Conservation (phyloP, 2,329 filamentous ascomycete species). For the Alternaria ethzedia region DNA sequence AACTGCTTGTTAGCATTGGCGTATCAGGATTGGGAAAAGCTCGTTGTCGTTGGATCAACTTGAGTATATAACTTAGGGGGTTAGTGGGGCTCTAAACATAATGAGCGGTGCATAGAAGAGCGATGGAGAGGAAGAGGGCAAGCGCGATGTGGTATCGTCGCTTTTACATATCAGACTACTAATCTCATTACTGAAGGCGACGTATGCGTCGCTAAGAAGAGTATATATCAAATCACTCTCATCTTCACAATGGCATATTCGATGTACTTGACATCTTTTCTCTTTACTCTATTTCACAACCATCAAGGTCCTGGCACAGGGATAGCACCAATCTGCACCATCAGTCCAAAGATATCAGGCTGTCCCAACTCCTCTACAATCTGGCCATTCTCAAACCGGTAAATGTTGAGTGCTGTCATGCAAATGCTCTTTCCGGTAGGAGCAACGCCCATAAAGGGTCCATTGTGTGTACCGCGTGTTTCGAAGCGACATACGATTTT, state of each 20-base stretch:
- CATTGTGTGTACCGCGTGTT: background rate
- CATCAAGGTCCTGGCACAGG: background rate
- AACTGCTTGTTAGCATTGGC: constrained; percentile 11
- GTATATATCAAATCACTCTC: background rate
- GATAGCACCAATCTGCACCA: background rate
- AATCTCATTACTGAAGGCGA: background rate
- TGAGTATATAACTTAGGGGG: background rate
- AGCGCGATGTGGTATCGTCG: background rate
- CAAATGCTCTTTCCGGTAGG: background rate
- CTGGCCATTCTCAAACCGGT: background rate
- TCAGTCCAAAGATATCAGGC: background rate
- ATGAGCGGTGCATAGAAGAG: background rate
- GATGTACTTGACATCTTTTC: background rate
- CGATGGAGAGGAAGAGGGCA: background rate
- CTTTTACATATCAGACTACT: constrained; percentile 1
- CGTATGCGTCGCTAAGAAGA: background rate
- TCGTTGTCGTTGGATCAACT: constrained; percentile 6
- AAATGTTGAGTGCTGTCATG: background rate
- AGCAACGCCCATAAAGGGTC: background rate
- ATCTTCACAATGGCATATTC: background rate
- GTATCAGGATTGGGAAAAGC: constrained; percentile 6
- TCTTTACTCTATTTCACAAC: background rate
- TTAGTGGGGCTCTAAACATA: background rate
- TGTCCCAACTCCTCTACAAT: background rate
- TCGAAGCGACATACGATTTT: background rate